A percentile compares a stretch with the other conserved stretches of the same genome.
These are phyloP conservation scores for Planoprotostelium fungivorum DNA, from an alignment of 78 protist species.

Conservation along the genomic window DNA sequence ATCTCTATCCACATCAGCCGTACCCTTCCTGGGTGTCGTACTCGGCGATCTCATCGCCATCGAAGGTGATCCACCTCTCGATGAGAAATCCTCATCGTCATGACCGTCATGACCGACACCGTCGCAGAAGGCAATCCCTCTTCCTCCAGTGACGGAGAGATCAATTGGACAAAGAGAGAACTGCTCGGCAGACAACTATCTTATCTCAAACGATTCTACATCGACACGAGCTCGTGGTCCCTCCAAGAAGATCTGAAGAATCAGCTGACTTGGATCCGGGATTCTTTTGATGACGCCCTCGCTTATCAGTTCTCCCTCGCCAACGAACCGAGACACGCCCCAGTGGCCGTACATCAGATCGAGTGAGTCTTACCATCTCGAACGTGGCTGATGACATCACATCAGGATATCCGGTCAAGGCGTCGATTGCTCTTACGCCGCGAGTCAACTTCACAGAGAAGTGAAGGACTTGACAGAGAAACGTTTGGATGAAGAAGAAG, in stretches of 20 bases:
- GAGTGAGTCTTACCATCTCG: background rate
- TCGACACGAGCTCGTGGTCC: background rate
- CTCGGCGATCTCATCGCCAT: background rate
- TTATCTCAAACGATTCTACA: background rate
- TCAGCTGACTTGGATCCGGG: background rate
- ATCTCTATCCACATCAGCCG: background rate
- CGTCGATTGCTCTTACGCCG: background rate
- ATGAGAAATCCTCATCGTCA: background rate
- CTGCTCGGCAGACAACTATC: background rate
- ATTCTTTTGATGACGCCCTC: background rate
- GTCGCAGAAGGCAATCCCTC: background rate
- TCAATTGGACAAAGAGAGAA: background rate
- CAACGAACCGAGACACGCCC: background rate
- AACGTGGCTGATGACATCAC: background rate
- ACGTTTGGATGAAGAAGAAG: background rate
- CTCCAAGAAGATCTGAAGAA: background rate
- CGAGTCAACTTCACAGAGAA: background rate
- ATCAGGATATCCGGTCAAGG: background rate
- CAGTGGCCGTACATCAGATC: background rate
- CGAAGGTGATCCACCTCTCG: background rate
- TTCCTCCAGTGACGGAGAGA: background rate
- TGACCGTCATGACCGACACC: background rate
- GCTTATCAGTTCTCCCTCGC: background rate
- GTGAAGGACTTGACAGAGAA: background rate
- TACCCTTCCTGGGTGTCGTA: background rate